Percentiles rank a stretch among this genome's conserved stretches.
Conservation (phyloP, 345 rosid species). For the Lumnitzera littorea region DNA sequence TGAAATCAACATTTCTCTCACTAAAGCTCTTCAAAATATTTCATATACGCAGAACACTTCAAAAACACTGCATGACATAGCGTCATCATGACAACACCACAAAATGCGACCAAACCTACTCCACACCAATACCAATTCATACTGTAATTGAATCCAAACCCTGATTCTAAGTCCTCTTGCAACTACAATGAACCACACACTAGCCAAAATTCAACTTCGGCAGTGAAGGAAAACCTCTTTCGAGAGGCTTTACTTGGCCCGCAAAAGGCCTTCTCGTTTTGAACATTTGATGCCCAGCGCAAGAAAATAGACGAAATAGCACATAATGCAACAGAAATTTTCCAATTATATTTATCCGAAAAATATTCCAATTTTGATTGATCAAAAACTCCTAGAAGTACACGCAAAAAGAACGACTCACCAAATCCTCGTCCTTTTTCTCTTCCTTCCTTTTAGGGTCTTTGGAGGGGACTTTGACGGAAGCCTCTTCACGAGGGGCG, state of each 20-base stretch:
- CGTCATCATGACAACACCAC: too few species aligned
- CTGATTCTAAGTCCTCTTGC: too few species aligned
- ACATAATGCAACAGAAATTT: not conserved
- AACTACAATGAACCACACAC: too few species aligned
- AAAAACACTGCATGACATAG: too few species aligned
- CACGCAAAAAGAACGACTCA: constrained; percentile 17
- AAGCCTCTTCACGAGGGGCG: constrained; percentile 42
- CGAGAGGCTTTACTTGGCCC: too few species aligned
- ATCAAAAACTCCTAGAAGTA: not conserved
- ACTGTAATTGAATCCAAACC: too few species aligned
- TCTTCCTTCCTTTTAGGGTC: constrained; percentile 89
- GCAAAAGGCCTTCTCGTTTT: not conserved
- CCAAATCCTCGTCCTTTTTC: constrained; percentile 89
- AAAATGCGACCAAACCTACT: too few species aligned
- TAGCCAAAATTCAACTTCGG: too few species aligned
- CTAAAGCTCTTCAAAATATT: not conserved
- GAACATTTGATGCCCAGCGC: not conserved
- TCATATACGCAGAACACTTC: too few species aligned
- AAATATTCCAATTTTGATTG: not conserved
- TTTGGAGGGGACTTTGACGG: constrained; percentile 59
- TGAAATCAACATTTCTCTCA: not conserved
- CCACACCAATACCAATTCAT: too few species aligned
- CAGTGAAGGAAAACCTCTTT: too few species aligned
- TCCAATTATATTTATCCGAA: too few species aligned
- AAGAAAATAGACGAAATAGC: not conserved